These are phyloP conservation scores for Phytophthora constricta DNA, from an alignment of 352 stramenopile genomes.

Conservation along the genomic window DNA sequence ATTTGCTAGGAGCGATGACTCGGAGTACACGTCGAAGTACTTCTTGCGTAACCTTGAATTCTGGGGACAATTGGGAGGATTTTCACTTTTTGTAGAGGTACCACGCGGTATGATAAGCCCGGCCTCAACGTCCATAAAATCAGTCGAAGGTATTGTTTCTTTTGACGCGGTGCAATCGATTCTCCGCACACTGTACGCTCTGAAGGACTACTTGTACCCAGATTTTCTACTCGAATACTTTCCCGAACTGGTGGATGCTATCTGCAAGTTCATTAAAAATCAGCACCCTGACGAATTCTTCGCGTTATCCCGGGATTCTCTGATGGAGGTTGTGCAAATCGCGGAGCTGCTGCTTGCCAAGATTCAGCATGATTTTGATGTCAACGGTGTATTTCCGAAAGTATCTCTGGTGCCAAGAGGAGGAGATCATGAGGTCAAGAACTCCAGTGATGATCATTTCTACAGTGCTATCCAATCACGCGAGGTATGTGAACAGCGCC, in stretches of 20 bases:
- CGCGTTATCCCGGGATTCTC: constrained; percentile 45
- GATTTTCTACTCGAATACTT: constrained; percentile 55
- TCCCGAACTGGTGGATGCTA: constrained; percentile 34
- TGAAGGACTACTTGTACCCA: constrained; percentile 60
- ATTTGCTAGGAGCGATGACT: constrained; percentile 14
- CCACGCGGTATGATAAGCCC: constrained; percentile 24
- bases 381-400: too few relatives aligned
- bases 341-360: constrained; percentile 58
- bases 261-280: constrained; percentile 35
- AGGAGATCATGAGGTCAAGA: constrained; percentile 2
- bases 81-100: constrained; percentile 55
- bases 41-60: constrained; percentile 60
- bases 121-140: constrained; percentile 3
- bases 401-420: too few relatives aligned
- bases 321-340: constrained; percentile 68
- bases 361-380: constrained; percentile 30
- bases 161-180: constrained; percentile 65
- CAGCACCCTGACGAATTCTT: constrained; percentile 41
- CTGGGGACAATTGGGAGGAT: constrained; percentile 63
- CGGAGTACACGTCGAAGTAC: constrained; percentile 37
- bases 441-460: not conserved
- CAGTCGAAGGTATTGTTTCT: constrained; percentile 7
- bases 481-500: constrained; percentile 30
- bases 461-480: not conserved
- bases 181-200: constrained; percentile 60